Evolutionary conservation across 2,329 filamentous ascomycete species (phyloP).

Genomic region (Domatiomyces globalis): DNA sequence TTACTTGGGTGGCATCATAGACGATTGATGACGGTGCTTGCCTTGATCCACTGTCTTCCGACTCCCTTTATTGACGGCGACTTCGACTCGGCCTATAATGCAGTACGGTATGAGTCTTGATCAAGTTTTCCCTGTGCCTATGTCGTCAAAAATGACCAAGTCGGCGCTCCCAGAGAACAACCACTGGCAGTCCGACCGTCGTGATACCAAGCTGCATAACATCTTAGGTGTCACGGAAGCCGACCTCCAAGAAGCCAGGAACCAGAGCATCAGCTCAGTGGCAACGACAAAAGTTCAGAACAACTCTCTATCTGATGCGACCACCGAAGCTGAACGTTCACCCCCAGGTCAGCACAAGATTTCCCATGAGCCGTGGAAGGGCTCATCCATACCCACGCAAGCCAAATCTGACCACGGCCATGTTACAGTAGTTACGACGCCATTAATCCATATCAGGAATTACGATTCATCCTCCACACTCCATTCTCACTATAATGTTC

Average conservation of each 20-base stretch:
- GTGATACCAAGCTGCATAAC: conserved; percentile 11
- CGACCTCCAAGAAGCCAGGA: conserved; percentile 10
- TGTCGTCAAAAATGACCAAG: background rate
- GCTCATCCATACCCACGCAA: conserved; percentile 12
- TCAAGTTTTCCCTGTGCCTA: background rate
- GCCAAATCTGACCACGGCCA: conserved; percentile 8
- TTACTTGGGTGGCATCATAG: background rate
- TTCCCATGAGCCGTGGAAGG: conserved; percentile 7
- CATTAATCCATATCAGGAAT: conserved; percentile 4
- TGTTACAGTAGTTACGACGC: conserved; percentile 1
- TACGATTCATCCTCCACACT: conserved; percentile 30
- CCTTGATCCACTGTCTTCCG: background rate
- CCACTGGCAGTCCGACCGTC: too few relatives aligned
- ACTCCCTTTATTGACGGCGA: background rate
- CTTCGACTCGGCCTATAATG: background rate
- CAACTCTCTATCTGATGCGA: conserved; percentile 16
- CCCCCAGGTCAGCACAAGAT: conserved; percentile 2
- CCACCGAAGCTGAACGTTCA: conserved; percentile 15
- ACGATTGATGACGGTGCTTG: background rate
- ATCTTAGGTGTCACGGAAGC: conserved; percentile 15
- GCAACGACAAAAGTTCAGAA: conserved; percentile 9
- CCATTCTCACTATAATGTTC: conserved; percentile 34
- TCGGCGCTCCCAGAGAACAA: background rate
- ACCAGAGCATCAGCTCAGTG: conserved; percentile 16
- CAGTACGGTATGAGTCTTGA: background rate